These are phyloP conservation scores for Calonectria pseudoturangicola DNA, from an alignment of 2,329 filamentous ascomycete genomes.

Conservation along the genomic window DNA sequence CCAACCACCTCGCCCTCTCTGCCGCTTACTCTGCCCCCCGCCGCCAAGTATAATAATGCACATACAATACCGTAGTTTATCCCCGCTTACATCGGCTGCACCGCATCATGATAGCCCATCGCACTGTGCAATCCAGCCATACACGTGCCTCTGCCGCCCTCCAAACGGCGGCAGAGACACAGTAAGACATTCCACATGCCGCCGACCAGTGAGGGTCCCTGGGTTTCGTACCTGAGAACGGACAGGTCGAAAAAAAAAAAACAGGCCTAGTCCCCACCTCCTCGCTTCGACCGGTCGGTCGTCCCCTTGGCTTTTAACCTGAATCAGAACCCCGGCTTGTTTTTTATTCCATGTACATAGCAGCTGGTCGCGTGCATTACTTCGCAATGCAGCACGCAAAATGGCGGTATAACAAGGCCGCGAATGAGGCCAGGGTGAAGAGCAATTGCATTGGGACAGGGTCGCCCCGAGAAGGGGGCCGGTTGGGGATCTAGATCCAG, in stretches of 20 bases:
- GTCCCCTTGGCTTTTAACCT: constrained; percentile 20
- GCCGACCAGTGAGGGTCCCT: not conserved
- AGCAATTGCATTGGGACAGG: not conserved
- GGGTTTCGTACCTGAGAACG: constrained; percentile 18
- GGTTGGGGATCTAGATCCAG: not conserved
- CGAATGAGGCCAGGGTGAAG: not conserved
- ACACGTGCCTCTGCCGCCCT: not conserved
- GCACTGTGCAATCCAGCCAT: constrained; percentile 3
- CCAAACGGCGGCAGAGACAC: not conserved
- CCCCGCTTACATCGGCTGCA: constrained; percentile 14
- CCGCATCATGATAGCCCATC: constrained; percentile 7
- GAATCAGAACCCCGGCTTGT: constrained; percentile 24
- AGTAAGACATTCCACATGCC: not conserved
- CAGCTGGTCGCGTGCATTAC: constrained; percentile 26
- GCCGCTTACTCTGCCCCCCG: not conserved
- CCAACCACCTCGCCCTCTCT: constrained; percentile 3
- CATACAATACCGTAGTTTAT: not conserved
- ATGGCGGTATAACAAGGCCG: constrained; percentile 20
- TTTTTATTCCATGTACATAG: constrained; percentile 17
- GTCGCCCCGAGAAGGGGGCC: not conserved
- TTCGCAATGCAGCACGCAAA: constrained; percentile 17
- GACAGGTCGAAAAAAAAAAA: not conserved
- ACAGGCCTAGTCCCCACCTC: constrained; percentile 7
- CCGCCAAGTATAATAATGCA: not conserved
- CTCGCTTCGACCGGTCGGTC: not conserved